A percentile compares a stretch with the other conserved stretches of the same genome.
These are phyloP conservation scores for Fusarium buharicum DNA, from an alignment of 2,329 filamentous ascomycete genomes.

Conservation along the genomic window DNA sequence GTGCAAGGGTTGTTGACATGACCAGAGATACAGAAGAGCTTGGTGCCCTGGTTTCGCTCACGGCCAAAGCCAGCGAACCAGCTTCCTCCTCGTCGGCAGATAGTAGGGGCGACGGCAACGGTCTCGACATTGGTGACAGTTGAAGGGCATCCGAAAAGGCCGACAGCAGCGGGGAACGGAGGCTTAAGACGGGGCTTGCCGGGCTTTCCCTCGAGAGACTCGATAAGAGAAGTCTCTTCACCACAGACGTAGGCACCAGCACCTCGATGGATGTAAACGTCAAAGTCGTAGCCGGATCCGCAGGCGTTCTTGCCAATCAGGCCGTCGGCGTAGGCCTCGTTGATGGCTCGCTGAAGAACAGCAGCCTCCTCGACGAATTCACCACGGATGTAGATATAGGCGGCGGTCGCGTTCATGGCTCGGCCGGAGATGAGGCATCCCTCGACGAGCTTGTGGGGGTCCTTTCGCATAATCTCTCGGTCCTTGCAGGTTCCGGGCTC, in stretches of 20 bases:
- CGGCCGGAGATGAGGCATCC: slow-evolving; percentile 95
- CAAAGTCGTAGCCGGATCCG: slow-evolving; percentile 96
- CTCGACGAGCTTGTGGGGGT: slow-evolving; percentile 98
- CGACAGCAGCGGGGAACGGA: slow-evolving; percentile 95
- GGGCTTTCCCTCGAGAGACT: slow-evolving; percentile 97
- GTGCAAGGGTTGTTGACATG: slow-evolving; percentile 99
- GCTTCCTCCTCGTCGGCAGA: slow-evolving; percentile 87
- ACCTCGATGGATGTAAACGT: slow-evolving; percentile 95
- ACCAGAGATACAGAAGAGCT: slow-evolving; percentile 97
- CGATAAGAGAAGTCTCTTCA: slow-evolving; percentile 97
- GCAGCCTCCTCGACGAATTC: slow-evolving; percentile 98
- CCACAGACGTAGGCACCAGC: slow-evolving; percentile 98
- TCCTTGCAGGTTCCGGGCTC: slow-evolving; percentile 99
- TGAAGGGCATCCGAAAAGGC: slow-evolving; percentile 96
- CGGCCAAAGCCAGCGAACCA: slow-evolving; percentile 97
- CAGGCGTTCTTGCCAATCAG: slow-evolving; percentile 99
- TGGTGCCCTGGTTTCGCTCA: slow-evolving; percentile 95
- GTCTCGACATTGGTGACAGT: slow-evolving; percentile 99
- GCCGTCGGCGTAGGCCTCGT: slow-evolving; percentile 95
- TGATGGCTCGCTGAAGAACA: slow-evolving; percentile 92
- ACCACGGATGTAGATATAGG: slow-evolving; percentile 99
- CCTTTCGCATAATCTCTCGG: slow-evolving; percentile 99
- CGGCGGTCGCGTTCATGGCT: slow-evolving; percentile 98
- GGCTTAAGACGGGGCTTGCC: slow-evolving; percentile 99
- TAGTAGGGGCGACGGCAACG: slow-evolving; percentile 92